Conservation (phyloP, 371 early-diverging fungal genomes). For the Parasitella parasitica region DNA sequence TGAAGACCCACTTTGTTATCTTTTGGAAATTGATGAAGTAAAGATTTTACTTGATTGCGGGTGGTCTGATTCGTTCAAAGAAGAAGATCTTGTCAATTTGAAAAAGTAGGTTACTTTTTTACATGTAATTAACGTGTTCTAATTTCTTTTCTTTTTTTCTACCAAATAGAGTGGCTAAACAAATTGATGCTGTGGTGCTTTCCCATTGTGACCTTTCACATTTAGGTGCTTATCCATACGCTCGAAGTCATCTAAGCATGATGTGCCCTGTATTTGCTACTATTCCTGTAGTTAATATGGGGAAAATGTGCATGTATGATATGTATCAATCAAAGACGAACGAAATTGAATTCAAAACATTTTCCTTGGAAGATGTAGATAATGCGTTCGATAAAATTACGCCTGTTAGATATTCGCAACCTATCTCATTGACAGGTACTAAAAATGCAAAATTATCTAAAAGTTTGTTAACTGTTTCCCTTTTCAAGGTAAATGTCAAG, state of each 20-base stretch:
- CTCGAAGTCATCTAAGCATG: constrained; percentile 75
- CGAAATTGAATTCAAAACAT: constrained; percentile 69
- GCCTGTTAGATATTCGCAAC: constrained; percentile 91
- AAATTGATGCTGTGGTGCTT: constrained; percentile 92
- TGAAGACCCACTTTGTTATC: constrained; percentile 85
- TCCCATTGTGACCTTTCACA: constrained; percentile 89
- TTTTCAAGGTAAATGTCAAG: constrained; percentile 71
- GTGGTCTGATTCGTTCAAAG: constrained; percentile 74
- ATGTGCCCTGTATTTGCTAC: constrained; percentile 93
- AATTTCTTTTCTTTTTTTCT: neutral
- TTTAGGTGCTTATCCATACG: constrained; percentile 90
- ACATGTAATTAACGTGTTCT: neutral
- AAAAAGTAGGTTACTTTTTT: constrained; percentile 55
- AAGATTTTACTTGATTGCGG: constrained; percentile 94
- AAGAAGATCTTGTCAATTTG: constrained; percentile 65
- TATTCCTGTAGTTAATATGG: constrained; percentile 93
- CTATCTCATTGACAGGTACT: constrained; percentile 57
- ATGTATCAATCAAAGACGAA: constrained; percentile 70
- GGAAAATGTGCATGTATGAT: constrained; percentile 83
- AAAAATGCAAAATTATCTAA: neutral
- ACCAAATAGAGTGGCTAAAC: constrained; percentile 74
- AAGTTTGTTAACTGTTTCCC: neutral
- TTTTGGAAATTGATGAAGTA: constrained; percentile 89
- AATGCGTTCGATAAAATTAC: constrained; percentile 84
- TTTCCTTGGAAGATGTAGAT: constrained; percentile 76